A percentile compares a stretch with the other conserved stretches of the same genome.
Evolutionary conservation across 2,329 filamentous ascomycete genomes (phyloP).

Genomic region (Seiridium cupressi): DNA sequence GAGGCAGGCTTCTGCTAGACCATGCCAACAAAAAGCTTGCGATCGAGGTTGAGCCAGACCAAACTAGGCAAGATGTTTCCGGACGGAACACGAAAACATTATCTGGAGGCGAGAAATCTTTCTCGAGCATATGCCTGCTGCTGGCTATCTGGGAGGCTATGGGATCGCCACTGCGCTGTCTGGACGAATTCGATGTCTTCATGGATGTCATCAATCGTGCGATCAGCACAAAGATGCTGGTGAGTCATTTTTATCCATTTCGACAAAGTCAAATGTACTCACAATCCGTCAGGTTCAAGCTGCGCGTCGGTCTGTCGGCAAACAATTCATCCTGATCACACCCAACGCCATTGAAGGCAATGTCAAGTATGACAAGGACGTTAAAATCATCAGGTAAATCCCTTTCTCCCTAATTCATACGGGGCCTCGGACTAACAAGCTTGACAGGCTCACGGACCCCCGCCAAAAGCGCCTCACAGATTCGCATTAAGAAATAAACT

Average conservation of each 20-base stretch:
- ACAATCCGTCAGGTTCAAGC: conserved; percentile 63
- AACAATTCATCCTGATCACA: conserved; percentile 95
- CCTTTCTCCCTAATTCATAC: neutral
- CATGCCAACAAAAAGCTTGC: conserved; percentile 74
- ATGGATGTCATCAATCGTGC: conserved; percentile 97
- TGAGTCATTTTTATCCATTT: conserved; percentile 40
- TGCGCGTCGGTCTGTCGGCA: conserved; percentile 80
- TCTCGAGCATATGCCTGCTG: conserved; percentile 92
- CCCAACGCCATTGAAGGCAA: conserved; percentile 76
- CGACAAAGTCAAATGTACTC: neutral
- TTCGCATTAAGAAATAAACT: conserved; percentile 9
- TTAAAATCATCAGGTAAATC: conserved; percentile 73
- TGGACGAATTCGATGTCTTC: conserved; percentile 99
- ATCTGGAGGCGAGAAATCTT: conserved; percentile 96
- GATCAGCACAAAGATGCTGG: conserved; percentile 90
- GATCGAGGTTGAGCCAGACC: conserved; percentile 70
- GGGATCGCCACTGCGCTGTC: conserved; percentile 88
- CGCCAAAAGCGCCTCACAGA: conserved; percentile 49
- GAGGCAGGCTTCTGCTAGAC: conserved; percentile 76
- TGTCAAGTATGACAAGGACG: conserved; percentile 61
- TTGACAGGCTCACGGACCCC: conserved; percentile 54
- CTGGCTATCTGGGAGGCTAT: conserved; percentile 97
- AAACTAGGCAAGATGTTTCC: conserved; percentile 65
- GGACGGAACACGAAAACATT: conserved; percentile 88
- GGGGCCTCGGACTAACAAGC: neutral